A percentile compares a stretch with the other conserved stretches of the same genome.
These are phyloP conservation scores for Starmerella powellii DNA, from an alignment of 805 yeast genomes.

Conservation along the genomic window DNA sequence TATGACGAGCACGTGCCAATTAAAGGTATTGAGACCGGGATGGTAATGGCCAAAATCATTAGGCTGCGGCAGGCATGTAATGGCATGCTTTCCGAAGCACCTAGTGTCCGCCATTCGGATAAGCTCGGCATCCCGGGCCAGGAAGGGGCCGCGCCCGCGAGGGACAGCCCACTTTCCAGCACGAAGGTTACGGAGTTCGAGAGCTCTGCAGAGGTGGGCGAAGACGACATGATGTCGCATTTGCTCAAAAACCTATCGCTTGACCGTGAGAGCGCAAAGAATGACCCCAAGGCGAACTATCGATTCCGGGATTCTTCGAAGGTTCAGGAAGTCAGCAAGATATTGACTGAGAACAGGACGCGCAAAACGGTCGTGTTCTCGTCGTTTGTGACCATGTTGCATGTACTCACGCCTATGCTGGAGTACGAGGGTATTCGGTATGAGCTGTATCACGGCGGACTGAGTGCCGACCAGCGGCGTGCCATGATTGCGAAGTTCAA, in stretches of 20 bases:
- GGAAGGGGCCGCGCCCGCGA: too few species aligned
- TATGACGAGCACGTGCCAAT: background rate
- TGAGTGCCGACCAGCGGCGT: constrained; percentile 28
- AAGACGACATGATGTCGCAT: constrained; percentile 7
- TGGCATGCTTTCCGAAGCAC: constrained; percentile 6
- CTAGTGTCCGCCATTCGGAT: too few species aligned
- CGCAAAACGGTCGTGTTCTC: constrained; percentile 39
- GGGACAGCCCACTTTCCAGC: too few species aligned
- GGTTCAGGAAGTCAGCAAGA: constrained; percentile 27
- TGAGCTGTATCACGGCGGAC: constrained; percentile 31
- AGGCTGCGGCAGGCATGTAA: constrained; percentile 20
- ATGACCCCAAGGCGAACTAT: background rate
- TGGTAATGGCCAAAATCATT: constrained; percentile 3
- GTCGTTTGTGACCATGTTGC: constrained; percentile 33
- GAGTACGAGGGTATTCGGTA: constrained; percentile 26
- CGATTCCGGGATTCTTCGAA: constrained; percentile 24
- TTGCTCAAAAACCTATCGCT: constrained; percentile 1
- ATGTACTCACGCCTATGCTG: constrained; percentile 26
- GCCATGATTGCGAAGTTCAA: constrained; percentile 26
- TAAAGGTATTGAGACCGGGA: background rate
- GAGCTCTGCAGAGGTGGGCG: background rate
- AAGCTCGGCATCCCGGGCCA: too few species aligned
- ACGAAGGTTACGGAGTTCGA: background rate
- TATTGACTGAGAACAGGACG: constrained; percentile 27
- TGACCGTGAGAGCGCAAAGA: background rate